Conservation (phyloP, 2,329 filamentous ascomycete genomes). For the Fonsecaea erecta region DNA sequence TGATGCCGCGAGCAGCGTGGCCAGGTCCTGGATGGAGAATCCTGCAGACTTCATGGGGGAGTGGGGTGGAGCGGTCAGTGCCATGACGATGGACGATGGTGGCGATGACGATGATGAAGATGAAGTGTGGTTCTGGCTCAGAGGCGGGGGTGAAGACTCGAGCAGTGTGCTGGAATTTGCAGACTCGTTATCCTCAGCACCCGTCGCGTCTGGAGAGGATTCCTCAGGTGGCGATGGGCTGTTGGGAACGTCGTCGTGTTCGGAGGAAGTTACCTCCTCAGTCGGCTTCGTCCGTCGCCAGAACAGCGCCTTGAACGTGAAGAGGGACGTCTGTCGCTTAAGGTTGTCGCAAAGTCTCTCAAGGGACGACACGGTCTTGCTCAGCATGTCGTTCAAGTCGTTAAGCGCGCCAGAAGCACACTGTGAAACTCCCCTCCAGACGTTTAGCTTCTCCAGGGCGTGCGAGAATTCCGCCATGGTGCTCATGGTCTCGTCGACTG, state of each 20-base stretch:
- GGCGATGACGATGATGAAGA: not conserved
- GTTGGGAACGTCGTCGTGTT: not conserved
- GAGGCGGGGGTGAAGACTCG: not conserved
- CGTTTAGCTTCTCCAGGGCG: not conserved
- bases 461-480: constrained; percentile 4
- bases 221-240: not conserved
- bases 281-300: not conserved
- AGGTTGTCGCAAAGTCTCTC: not conserved
- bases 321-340: not conserved
- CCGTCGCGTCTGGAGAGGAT: not conserved
- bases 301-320: not conserved
- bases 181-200: not conserved
- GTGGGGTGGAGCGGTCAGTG: not conserved
- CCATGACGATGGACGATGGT: not conserved
- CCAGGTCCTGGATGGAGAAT: not conserved
- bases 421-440: not conserved
- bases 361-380: not conserved
- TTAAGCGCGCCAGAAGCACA: not conserved
- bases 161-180: not conserved
- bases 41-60: not conserved
- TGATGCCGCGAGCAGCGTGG: not conserved
- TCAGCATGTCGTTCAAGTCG: constrained; percentile 6
- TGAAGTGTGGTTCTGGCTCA: not conserved
- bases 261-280: not conserved
- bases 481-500: constrained; percentile 1